A percentile compares a stretch with the other conserved stretches of the same genome.
Evolutionary conservation across 352 stramenopile genomes (phyloP).

Genomic region (Phytophthora palmivora): DNA sequence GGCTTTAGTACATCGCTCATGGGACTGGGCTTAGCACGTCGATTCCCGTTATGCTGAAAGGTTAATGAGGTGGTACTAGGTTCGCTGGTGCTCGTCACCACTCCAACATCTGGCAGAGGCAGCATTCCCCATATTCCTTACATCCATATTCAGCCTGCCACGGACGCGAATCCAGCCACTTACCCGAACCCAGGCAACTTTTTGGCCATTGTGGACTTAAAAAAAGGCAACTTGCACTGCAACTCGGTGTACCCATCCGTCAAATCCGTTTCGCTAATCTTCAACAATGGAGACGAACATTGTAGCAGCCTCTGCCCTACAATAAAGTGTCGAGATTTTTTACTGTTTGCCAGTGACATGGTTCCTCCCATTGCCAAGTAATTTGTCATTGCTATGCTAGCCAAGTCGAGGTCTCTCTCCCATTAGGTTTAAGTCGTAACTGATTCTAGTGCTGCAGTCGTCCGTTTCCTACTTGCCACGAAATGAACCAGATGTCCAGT

Average conservation of each 20-base stretch:
- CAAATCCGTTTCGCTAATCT: constrained; percentile 23
- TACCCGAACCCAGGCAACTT: not conserved
- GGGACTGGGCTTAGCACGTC: not conserved
- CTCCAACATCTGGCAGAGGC: constrained; percentile 19
- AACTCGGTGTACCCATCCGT: constrained; percentile 13
- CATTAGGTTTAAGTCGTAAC: not conserved
- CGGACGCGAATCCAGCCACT: constrained; percentile 9
- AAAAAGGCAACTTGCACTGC: constrained; percentile 8
- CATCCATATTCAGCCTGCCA: constrained; percentile 17
- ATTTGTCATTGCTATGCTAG: not conserved
- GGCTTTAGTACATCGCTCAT: constrained; percentile 2
- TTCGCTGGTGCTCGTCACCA: not conserved
- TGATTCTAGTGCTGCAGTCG: constrained; percentile 11
- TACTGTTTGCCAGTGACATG: constrained; percentile 3
- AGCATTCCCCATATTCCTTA: not conserved
- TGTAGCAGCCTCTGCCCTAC: constrained; percentile 3
- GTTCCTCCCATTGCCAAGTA: not conserved
- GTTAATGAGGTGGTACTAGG: constrained; percentile 1
- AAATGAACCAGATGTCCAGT: constrained; percentile 26
- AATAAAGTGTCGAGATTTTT: constrained; percentile 16
- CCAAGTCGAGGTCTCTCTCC: constrained; percentile 17
- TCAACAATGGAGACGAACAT: constrained; percentile 16
- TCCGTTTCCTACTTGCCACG: constrained; percentile 15
- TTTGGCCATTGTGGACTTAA: not conserved
- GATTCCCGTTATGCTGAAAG: constrained; percentile 1